Evolutionary conservation across 2,329 filamentous ascomycete species (phyloP), one percentile per base, ranked within the genome.

Genomic region (Botrytis byssoidea): DNA sequence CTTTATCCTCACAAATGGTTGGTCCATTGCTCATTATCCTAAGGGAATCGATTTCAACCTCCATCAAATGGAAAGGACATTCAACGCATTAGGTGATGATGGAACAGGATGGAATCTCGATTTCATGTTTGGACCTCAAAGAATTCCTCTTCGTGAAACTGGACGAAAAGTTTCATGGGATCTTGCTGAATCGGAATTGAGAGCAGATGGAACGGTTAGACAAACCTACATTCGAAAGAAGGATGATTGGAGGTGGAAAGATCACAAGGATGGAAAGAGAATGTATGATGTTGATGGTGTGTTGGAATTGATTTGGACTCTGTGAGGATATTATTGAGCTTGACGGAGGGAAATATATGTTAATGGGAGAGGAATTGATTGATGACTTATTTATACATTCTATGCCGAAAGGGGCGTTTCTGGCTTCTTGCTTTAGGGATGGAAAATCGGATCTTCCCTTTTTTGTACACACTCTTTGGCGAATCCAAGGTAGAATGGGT

Each of bases 261-360:
- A 84, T 29, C 74, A 77, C 78, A 61, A 71, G 29, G 57, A 82
- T 84, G 75, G 85, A 82, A 60, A 81, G 81, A 71, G 82, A 0
- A 88, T 89, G 86, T 86, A 84, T 76, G 83, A 84, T 70, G 82
- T 85, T 29, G 88, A 89, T 77, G 87, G 87, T 4, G 79, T 89
- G 46, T 83, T 89, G 63, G 88, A 89, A 82, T 82, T 89, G 73
- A 84, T 89, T 70, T 89, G 87, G 88, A 82, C 88, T 59, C 84
- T 86, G 29, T 77, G 63, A 76, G 59, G n/a, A 14, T 40, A 35
- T 61, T 9, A 18, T 37, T 37, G 22, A 9, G 40, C n/a, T 20
- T 48, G 48, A n/a, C 46, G 29, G n/a, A 29, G 20, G 10, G 40
- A 14, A 67, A 67, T 40, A 67, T 32, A 40, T 55, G 65, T 67